Evolutionary conservation across 495 filamentous ascomycete genomes (phyloP), one percentile per base, ranked within the genome.

Genomic region (Saxophila tyrrhenica): DNA sequence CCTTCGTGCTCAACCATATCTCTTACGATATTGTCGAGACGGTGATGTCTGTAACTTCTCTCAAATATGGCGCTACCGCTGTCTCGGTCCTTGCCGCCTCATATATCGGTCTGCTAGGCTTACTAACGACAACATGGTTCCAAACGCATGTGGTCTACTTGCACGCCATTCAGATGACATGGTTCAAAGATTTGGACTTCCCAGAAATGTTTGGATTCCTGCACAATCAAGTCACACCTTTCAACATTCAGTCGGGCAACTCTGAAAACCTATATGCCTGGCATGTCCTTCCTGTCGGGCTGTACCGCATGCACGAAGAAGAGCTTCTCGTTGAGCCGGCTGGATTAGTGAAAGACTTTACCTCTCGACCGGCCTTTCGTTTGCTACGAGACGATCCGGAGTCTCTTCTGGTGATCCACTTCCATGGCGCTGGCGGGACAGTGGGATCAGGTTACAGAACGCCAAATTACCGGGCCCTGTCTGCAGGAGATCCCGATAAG

Each of bases 211-310:
- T 73, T 61, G 73, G 73, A 3, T 76, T 77, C 48, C 55, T 77
- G 10, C 67, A 76, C 48, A 84, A 82, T 62, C 84, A 89, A 67
- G 76, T 84, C 21, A 83, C 79, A 1, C 78, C 83, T 0, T 87
- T 89, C 63, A 69, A 70, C 0, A 75, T 89, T 52, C 66, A 64
- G 16, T 79, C 83, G 5, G 60, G 72, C 13, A 77, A 82, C 56
- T 70, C 72, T 42, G 73, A 81, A 57, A 67, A 61, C 15, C 70
- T 87, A 3, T 83, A 86, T 57, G 78, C 82, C 11, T 89, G 84
- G 84, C 84, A 87, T 54, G 75, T 87, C 51, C 72, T 86, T 10
- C 84, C 84, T 1, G 62, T 86, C n/a, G 75, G 74, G 11, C 48
- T 82, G 0, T 86, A 86, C 65, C 66, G 72, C 29, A 71, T 77